These are phyloP conservation scores for Carpinus fangiana DNA, from an alignment of 306 rosid species.

Conservation along the genomic window DNA sequence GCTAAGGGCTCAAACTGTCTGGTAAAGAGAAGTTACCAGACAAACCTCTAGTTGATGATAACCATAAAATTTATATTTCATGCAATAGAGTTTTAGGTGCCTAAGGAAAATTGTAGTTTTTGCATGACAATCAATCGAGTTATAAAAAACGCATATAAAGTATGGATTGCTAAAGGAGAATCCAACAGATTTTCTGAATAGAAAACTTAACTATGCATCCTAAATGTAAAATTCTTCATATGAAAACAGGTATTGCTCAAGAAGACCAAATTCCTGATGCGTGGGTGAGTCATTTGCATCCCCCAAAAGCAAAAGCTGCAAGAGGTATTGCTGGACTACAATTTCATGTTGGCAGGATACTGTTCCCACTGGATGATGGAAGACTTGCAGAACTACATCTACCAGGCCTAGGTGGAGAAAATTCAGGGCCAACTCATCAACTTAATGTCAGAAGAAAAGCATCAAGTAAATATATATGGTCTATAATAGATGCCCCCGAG, in stretches of 20 bases:
- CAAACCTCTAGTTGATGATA: neutral
- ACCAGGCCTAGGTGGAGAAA: constrained; percentile 76
- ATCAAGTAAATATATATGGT: constrained; percentile 64
- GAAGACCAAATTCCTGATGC: constrained; percentile 46
- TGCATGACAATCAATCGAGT: too few relatives aligned
- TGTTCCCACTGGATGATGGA: constrained; percentile 74
- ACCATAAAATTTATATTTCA: too few relatives aligned
- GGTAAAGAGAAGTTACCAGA: neutral
- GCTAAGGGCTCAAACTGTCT: neutral
- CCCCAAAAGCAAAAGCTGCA: constrained; percentile 72
- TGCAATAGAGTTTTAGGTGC: neutral
- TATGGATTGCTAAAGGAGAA: neutral
- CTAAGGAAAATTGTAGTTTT: neutral
- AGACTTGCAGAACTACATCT: constrained; percentile 84
- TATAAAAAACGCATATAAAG: neutral
- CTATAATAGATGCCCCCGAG: constrained; percentile 76
- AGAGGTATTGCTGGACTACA: constrained; percentile 75
- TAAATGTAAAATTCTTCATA: neutral
- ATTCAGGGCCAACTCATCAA: constrained; percentile 59
- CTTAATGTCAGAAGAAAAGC: constrained; percentile 52
- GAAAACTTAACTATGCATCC: neutral
- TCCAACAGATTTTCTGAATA: neutral
- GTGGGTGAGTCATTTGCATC: constrained; percentile 80
- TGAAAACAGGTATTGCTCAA: constrained; percentile 50
- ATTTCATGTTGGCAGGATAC: constrained; percentile 63